Conservation (phyloP, 2,329 filamentous ascomycete genomes). For the Rhynchosporium agropyri region DNA sequence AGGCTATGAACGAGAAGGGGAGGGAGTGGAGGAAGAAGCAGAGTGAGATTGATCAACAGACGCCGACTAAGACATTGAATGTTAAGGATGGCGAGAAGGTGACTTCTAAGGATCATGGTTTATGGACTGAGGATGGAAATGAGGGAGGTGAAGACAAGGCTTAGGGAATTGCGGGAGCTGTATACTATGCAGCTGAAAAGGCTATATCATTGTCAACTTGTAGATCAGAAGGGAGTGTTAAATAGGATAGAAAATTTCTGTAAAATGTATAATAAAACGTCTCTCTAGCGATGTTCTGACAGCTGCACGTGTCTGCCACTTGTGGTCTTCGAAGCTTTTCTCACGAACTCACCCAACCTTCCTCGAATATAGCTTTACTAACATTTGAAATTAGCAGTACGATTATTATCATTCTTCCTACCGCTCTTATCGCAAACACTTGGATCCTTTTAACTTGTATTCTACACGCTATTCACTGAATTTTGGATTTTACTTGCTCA, state of each 20-base stretch:
- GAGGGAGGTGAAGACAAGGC: not conserved
- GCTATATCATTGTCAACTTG: not conserved
- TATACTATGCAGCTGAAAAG: not conserved
- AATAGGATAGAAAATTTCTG: not conserved
- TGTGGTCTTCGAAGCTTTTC: no score
- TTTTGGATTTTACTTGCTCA: no score
- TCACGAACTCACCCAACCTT: no score
- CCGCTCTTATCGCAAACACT: no score
- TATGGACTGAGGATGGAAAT: not conserved
- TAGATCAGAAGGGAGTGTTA: not conserved
- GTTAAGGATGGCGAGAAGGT: slow-evolving; percentile 14
- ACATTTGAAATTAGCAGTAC: no score
- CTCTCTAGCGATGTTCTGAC: not conserved
- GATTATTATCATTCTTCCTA: no score
- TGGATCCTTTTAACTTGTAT: no score
- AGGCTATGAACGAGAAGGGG: slow-evolving; percentile 56
- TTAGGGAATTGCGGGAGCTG: not conserved
- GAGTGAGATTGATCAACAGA: slow-evolving; percentile 53
- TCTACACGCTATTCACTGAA: no score
- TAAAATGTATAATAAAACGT: slow-evolving; percentile 21
- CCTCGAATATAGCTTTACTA: no score
- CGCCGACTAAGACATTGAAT: slow-evolving; percentile 53
- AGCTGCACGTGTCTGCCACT: no score
- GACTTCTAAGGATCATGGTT: slow-evolving; percentile 1
- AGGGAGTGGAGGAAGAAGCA: slow-evolving; percentile 58